Evolutionary conservation across 768 basidiomycete species (phyloP), one percentile per base, ranked within the genome.

Genomic region (Postia placenta): DNA sequence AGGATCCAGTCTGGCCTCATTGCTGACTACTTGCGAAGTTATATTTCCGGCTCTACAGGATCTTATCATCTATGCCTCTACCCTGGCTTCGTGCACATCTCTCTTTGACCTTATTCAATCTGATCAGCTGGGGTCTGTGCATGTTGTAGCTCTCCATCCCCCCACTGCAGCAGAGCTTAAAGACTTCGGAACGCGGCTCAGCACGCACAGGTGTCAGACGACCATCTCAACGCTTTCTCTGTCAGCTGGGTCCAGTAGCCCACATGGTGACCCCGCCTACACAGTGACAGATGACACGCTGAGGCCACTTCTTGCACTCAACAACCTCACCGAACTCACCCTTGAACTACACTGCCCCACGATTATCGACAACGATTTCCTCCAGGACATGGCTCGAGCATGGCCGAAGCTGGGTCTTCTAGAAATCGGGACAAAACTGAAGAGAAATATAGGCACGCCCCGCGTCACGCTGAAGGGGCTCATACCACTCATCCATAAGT

Each of bases 401-500:
- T 52, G 54, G 54, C 50, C 54, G 15, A 11, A 20, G 15, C 39
- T 56, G 25, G 43, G 24, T 15, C 20, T 23, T 9, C 37, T 56
- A 33, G 51, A 56, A 19, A 48, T 56, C 48, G 43, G 39, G 12
- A 35, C 46, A 9, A 36, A 44, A 25, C 46, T 47, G 54, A 47
- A 45, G 45, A 41, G 51, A 2, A 30, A 47, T 26, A 27, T 1
- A 2, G 35, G 11, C n/a, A 5, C 23, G 0, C 42, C 45, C 9
- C 42, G 28, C n/a, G 48, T 52, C 30, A 52, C 48, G 14, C 41
- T 56, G 12, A 39, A 25, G 25, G 51, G 54, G 5, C 42, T 56
- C 41, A n/a, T 52, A 5, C 48, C 51, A 17, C 54, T 56, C 45
- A 45, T 50, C 5, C 26, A 28, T 22, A 48, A 47, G 36, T 56